A percentile compares a stretch with the other conserved stretches of the same genome.
phyloP scores from a whole-genome alignment of 306 rosid species.

The Cicer pinnatifidum region DNA sequence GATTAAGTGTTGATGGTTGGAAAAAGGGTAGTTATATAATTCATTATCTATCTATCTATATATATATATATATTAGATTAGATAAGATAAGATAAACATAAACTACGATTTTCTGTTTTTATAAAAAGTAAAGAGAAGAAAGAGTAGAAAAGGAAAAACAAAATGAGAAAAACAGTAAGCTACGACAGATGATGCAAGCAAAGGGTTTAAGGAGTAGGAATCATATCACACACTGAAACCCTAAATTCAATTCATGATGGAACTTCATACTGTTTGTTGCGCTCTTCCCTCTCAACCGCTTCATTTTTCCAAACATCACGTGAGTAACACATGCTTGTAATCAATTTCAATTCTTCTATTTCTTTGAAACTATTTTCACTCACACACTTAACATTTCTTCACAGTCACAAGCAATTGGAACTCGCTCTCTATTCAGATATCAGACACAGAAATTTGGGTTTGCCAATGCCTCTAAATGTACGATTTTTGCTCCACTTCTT shows the following conservation, averaged over 20 bases:
- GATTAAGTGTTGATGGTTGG: no score
- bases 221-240: conserved; percentile 36
- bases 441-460: conserved; percentile 34
- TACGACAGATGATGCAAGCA: background rate
- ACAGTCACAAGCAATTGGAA: conserved; percentile 42
- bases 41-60: no score
- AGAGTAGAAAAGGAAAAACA: no score
- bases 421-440: conserved; percentile 28
- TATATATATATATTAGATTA: no score
- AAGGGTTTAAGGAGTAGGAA: conserved; percentile 1
- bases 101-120: no score
- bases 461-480: conserved; percentile 49
- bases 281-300: conserved; percentile 51
- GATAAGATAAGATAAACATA: no score
- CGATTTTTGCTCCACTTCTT: background rate
- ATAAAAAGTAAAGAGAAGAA: no score
- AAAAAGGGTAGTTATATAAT: no score
- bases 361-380: background rate
- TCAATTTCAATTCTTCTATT: background rate
- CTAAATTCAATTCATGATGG: conserved; percentile 52
- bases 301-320: conserved; percentile 35
- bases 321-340: background rate
- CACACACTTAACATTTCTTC: background rate
- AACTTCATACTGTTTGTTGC: conserved; percentile 52
- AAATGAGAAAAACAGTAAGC: no score